Evolutionary conservation across 495 filamentous ascomycete genomes (phyloP).

Genomic region (Achaetomiella virescens): DNA sequence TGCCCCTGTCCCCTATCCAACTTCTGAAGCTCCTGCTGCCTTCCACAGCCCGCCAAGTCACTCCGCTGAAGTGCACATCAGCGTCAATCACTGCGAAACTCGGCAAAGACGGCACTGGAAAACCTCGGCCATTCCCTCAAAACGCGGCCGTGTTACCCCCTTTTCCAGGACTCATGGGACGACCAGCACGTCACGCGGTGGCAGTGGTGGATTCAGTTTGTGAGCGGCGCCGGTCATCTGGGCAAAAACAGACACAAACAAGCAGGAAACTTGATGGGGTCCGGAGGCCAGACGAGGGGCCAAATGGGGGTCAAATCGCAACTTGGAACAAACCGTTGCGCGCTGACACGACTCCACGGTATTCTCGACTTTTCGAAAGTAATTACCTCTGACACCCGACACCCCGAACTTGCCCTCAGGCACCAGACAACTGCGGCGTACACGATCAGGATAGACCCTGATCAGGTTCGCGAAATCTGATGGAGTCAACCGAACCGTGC

Average conservation of each 20-base stretch:
- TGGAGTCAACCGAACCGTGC: no score
- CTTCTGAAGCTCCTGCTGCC: slow-evolving; percentile 5
- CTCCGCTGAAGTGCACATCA: slow-evolving; percentile 1
- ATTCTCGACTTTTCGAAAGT: no score
- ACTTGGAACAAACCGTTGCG: slow-evolving; percentile 3
- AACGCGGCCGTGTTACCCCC: background rate
- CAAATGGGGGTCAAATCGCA: background rate
- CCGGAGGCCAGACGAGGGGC: background rate
- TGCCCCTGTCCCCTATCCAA: slow-evolving; percentile 3
- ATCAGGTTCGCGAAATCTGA: no score
- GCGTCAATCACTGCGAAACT: slow-evolving; percentile 11
- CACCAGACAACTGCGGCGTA: background rate
- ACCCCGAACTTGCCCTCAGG: no score
- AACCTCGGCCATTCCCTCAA: background rate
- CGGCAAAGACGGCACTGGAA: slow-evolving; percentile 12
- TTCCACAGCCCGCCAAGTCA: slow-evolving; percentile 8
- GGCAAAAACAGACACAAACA: background rate
- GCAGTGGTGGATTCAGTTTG: background rate
- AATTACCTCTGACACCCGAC: no score
- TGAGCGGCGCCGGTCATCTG: background rate
- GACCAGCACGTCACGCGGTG: background rate
- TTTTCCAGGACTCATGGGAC: background rate
- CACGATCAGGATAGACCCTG: background rate
- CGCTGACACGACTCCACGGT: background rate
- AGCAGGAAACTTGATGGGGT: background rate